Conservation (phyloP, 495 filamentous ascomycete species). For the Tuber umbilicatum region DNA sequence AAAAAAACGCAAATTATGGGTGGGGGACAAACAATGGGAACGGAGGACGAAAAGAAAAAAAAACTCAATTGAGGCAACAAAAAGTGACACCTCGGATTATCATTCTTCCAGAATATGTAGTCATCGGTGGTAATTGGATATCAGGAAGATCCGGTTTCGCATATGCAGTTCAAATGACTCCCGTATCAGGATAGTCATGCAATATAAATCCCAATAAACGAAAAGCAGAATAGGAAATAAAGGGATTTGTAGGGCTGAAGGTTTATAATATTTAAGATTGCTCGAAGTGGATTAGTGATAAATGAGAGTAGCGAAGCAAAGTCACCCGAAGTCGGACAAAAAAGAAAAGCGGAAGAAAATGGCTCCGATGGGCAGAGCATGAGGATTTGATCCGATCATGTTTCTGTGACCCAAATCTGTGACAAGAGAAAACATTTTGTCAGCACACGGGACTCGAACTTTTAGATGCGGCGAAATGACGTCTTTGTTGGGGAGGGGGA, state of each 20-base stretch:
- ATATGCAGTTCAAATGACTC: conserved; percentile 4
- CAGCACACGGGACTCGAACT: conserved; percentile 9
- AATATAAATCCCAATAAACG: conserved; percentile 4
- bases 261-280: conserved; percentile 12
- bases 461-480: neutral
- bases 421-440: conserved; percentile 19
- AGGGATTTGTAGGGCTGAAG: conserved; percentile 14
- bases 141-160: neutral
- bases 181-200: neutral
- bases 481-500: neutral
- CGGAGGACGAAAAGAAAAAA: conserved; percentile 7
- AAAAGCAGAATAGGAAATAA: conserved; percentile 8
- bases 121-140: neutral
- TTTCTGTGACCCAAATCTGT: conserved; percentile 64
- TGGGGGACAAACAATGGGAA: neutral
- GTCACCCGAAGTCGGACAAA: conserved; percentile 12
- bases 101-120: neutral
- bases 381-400: conserved; percentile 13
- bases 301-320: conserved; percentile 15
- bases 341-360: conserved; percentile 5
- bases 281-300: conserved; percentile 22
- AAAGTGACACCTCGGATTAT: conserved; percentile 12
- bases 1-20: neutral
- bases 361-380: conserved; percentile 5
- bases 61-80: conserved; percentile 13